These are phyloP conservation scores for Nitzschia putrida DNA, from an alignment of 108 stramenopile genomes.

Conservation along the genomic window DNA sequence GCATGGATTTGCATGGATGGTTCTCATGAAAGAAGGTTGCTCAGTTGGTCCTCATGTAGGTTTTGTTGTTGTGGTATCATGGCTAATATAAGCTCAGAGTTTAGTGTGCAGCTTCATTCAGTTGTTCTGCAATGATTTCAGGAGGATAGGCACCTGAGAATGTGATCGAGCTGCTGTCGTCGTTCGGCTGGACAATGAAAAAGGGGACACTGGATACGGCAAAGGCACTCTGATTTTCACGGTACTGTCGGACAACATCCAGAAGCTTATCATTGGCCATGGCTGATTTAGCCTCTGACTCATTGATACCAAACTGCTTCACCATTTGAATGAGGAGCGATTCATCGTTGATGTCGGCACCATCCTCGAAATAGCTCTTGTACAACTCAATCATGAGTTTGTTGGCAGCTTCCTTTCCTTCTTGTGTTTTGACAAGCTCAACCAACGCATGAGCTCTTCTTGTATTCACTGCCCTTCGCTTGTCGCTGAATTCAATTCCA, in stretches of 20 bases:
- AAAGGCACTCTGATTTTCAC: neutral
- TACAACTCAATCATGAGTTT: slow-evolving; percentile 38
- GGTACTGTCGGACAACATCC: slow-evolving; percentile 19
- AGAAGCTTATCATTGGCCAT: slow-evolving; percentile 13
- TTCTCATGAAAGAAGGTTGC: too few species aligned
- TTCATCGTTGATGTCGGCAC: slow-evolving; percentile 21
- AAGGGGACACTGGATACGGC: slow-evolving; percentile 38
- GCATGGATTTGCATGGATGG: too few species aligned
- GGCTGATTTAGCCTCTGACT: slow-evolving; percentile 10
- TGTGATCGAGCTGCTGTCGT: slow-evolving; percentile 18
- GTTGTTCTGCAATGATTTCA: slow-evolving; percentile 32
- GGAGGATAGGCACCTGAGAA: slow-evolving; percentile 42
- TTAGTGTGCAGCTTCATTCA: slow-evolving; percentile 35
- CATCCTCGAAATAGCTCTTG: slow-evolving; percentile 39
- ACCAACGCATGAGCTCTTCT: slow-evolving; percentile 35
- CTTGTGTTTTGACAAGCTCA: slow-evolving; percentile 29
- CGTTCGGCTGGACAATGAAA: slow-evolving; percentile 34
- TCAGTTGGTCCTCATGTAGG: too few species aligned
- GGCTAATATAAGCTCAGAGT: too few species aligned
- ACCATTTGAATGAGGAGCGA: slow-evolving; percentile 13
- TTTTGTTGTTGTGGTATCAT: too few species aligned
- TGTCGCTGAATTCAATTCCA: slow-evolving; percentile 38
- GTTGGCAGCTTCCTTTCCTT: slow-evolving; percentile 32
- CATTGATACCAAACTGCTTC: slow-evolving; percentile 10
- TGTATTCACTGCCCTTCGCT: slow-evolving; percentile 27